These are phyloP conservation scores for Spergularia marina DNA, from an alignment of 148 eudicot species.

Conservation along the genomic window DNA sequence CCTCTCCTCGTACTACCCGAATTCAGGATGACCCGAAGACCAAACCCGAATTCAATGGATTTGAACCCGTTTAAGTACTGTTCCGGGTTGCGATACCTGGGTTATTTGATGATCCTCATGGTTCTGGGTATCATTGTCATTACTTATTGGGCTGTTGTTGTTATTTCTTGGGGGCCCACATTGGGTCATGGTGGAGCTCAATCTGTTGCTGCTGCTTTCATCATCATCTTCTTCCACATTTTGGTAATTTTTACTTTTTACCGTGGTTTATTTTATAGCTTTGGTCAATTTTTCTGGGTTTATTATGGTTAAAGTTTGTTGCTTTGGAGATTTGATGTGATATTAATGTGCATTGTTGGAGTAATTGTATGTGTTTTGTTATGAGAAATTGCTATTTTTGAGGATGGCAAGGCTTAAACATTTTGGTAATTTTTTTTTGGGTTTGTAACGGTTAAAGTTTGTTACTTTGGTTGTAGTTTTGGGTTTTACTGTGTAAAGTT, in stretches of 20 bases:
- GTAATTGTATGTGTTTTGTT: background rate
- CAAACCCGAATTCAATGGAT: constrained; percentile 32
- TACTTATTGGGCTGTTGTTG: constrained; percentile 69
- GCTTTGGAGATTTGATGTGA: background rate
- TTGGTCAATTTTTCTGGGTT: no score
- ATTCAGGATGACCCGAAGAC: constrained; percentile 23
- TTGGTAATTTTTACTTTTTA: constrained; percentile 40
- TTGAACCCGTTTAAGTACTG: constrained; percentile 70
- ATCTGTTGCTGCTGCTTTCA: constrained; percentile 38
- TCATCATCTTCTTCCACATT: constrained; percentile 54
- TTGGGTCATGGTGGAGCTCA: constrained; percentile 48
- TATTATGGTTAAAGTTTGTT: background rate
- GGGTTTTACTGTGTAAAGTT: background rate
- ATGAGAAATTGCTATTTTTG: background rate
- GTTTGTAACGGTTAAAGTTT: background rate
- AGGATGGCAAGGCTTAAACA: background rate
- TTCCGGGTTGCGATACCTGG: constrained; percentile 61
- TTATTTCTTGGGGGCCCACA: constrained; percentile 64
- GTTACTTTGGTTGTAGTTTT: background rate
- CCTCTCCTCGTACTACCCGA: constrained; percentile 26
- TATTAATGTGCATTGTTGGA: background rate
- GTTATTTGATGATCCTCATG: constrained; percentile 66
- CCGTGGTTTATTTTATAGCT: no score
- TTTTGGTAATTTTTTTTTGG: background rate
- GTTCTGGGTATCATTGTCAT: constrained; percentile 54